These are phyloP conservation scores for Caloboletus inedulis DNA, from an alignment of 1,284 basidiomycete genomes.

Conservation along the genomic window DNA sequence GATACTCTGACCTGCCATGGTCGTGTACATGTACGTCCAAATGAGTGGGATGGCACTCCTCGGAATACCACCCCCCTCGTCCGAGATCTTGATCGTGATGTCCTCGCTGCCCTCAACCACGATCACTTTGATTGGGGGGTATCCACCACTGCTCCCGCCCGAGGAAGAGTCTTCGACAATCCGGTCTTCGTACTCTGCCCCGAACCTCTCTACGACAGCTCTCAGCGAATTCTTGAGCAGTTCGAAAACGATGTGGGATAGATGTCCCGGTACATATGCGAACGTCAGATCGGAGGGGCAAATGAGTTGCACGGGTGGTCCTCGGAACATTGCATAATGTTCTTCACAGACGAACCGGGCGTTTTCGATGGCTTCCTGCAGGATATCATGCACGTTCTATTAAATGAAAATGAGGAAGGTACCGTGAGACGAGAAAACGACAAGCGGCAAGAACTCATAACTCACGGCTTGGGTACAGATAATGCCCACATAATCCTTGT, in stretches of 20 bases:
- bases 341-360: conserved; percentile 97
- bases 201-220: conserved; percentile 92
- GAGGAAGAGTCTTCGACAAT: conserved; percentile 1
- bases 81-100: conserved; percentile 96
- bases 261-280: conserved; percentile 93
- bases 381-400: conserved; percentile 89
- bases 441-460: conserved; percentile 11
- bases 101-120: conserved; percentile 95
- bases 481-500: conserved; percentile 93
- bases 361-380: conserved; percentile 97
- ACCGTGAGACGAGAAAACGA: conserved; percentile 3
- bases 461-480: conserved; percentile 90
- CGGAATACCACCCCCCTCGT: conserved; percentile 95
- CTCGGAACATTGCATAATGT: conserved; percentile 93
- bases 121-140: conserved; percentile 94
- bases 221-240: conserved; percentile 96
- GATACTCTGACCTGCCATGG: conserved; percentile 86
- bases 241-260: conserved; percentile 96
- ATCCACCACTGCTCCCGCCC: conserved; percentile 30
- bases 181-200: conserved; percentile 71
- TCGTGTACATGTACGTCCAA: conserved; percentile 99
- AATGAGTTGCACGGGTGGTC: conserved; percentile 93
- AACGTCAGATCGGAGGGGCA: conserved; percentile 88
- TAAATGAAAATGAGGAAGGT: not conserved
- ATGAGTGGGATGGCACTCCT: conserved; percentile 90